These are phyloP conservation scores for Colletotrichum abscissum DNA, from an alignment of 2,329 filamentous ascomycete species.

Conservation along the genomic window DNA sequence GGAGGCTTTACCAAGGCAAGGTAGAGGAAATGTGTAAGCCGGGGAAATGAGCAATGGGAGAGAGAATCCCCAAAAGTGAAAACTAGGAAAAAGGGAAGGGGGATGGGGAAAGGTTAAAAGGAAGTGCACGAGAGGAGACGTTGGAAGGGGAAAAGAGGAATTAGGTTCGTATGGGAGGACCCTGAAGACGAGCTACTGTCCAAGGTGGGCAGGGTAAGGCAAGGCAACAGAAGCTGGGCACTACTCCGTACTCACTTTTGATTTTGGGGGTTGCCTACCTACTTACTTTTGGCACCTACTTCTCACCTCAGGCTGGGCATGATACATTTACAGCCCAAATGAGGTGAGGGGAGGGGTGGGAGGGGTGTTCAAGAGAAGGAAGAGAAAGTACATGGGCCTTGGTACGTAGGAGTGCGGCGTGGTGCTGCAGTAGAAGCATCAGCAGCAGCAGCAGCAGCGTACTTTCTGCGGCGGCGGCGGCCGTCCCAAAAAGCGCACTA, in stretches of 20 bases:
- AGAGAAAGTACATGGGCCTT: no score
- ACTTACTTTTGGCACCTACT: no score
- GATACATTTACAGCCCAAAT: neutral
- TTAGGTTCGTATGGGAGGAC: constrained; percentile 32
- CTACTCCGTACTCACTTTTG: neutral
- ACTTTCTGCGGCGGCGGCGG: constrained; percentile 19
- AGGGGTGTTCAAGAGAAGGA: neutral
- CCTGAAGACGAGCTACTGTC: constrained; percentile 20
- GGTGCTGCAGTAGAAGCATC: neutral
- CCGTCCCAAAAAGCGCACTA: constrained; percentile 9
- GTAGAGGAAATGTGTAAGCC: neutral
- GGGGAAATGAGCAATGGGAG: neutral
- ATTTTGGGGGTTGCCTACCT: neutral
- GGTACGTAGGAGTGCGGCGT: constrained; percentile 1
- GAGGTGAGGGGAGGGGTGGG: no score
- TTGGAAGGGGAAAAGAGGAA: constrained; percentile 27
- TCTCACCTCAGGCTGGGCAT: neutral
- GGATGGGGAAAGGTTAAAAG: neutral
- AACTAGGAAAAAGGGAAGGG: constrained; percentile 2
- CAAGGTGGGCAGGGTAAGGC: constrained; percentile 17
- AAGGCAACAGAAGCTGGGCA: neutral
- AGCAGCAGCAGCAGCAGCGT: neutral
- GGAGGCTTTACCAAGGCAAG: neutral
- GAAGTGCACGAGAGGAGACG: neutral
- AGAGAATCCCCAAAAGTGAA: neutral